These are phyloP conservation scores for Stagonosporopsis rhizophila DNA, from an alignment of 2,329 filamentous ascomycete genomes.

Conservation along the genomic window DNA sequence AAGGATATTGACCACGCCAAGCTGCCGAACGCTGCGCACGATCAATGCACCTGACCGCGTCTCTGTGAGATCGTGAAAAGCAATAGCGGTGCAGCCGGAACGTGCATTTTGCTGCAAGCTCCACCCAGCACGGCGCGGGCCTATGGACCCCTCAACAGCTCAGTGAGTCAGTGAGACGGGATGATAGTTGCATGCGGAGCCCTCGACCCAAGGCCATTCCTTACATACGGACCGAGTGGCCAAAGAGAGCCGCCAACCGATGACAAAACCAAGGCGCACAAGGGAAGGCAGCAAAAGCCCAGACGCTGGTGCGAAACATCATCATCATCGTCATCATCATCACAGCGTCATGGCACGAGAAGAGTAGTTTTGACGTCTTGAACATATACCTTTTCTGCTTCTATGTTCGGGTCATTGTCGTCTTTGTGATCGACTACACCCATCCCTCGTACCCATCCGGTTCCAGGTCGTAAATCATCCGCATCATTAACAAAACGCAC, in stretches of 20 bases:
- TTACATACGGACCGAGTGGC: background rate
- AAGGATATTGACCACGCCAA: background rate
- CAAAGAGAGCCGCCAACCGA: background rate
- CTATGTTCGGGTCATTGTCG: slow-evolving; percentile 34
- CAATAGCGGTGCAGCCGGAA: background rate
- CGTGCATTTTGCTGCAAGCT: background rate
- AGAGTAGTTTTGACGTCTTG: slow-evolving; percentile 29
- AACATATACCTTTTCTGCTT: slow-evolving; percentile 40
- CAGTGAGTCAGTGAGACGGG: background rate
- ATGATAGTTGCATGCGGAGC: background rate
- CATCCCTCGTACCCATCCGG: slow-evolving; percentile 36
- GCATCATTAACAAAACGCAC: slow-evolving; percentile 39
- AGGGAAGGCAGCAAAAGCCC: background rate
- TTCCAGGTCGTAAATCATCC: slow-evolving; percentile 46
- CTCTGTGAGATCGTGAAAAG: background rate
- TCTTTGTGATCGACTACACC: slow-evolving; percentile 37
- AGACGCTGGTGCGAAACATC: background rate
- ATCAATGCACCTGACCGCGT: slow-evolving; percentile 5
- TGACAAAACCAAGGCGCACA: background rate
- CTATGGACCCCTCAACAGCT: background rate
- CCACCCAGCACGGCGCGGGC: background rate
- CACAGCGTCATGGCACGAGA: background rate
- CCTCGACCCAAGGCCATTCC: no score
- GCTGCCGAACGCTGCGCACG: slow-evolving; percentile 4
- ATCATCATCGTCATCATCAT: background rate